Evolutionary conservation across 768 basidiomycete species (phyloP).

Genomic region (Lactarius pseudohatsudake): DNA sequence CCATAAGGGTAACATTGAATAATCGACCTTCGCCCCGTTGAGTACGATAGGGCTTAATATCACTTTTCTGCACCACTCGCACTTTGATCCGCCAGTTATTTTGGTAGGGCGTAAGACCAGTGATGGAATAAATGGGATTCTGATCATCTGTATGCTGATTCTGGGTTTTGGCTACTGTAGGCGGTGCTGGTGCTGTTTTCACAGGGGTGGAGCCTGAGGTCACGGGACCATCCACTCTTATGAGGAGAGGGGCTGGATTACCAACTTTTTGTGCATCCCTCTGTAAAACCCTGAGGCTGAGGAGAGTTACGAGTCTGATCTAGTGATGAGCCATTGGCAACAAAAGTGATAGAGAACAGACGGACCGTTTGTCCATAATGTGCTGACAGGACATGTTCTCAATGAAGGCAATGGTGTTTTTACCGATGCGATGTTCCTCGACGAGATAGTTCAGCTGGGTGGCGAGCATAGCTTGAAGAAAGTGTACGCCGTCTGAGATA

Average conservation of each 20-base stretch:
- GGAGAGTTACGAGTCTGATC: conserved; percentile 78
- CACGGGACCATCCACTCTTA: conserved; percentile 32
- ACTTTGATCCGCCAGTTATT: conserved; percentile 99
- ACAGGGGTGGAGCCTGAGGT: conserved; percentile 35
- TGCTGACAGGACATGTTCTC: conserved; percentile 79
- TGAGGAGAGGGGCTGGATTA: conserved; percentile 42
- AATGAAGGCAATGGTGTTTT: conserved; percentile 66
- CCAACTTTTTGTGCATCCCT: conserved; percentile 72
- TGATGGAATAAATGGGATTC: conserved; percentile 75
- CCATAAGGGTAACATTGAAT: conserved; percentile 91
- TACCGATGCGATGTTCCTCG: conserved; percentile 57
- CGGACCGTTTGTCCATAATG: conserved; percentile 82
- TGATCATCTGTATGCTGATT: conserved; percentile 26
- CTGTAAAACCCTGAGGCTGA: conserved; percentile 59
- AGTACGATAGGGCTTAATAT: conserved; percentile 89
- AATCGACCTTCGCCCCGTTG: conserved; percentile 90
- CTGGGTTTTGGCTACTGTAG: conserved; percentile 14
- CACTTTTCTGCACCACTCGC: conserved; percentile 84
- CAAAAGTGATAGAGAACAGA: conserved; percentile 24
- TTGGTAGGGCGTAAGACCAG: conserved; percentile 92
- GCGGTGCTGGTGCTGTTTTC: conserved; percentile 29
- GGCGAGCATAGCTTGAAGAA: conserved; percentile 92
- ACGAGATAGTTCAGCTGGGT: conserved; percentile 84
- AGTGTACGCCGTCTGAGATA: conserved; percentile 85
- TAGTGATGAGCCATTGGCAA: conserved; percentile 12